phyloP scores from a whole-genome alignment of 768 basidiomycete species.

The Hypholoma sublateritium region DNA sequence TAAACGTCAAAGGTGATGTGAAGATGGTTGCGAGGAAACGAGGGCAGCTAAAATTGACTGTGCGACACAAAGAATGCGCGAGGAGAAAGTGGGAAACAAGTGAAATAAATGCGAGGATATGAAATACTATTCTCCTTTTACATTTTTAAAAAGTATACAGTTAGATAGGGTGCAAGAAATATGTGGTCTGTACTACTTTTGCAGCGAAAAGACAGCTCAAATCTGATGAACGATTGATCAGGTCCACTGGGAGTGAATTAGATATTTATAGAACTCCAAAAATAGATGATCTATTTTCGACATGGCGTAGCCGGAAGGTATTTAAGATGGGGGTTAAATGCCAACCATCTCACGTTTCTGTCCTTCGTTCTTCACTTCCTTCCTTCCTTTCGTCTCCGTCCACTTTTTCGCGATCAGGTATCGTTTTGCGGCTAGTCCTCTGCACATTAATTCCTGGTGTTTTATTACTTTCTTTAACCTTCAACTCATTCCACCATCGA shows the following conservation, averaged over 20 bases:
- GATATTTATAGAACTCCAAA: slow-evolving; percentile 14
- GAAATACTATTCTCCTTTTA: neutral
- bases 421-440: slow-evolving; percentile 30
- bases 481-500: slow-evolving; percentile 12
- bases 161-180: too few species aligned
- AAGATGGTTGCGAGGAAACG: slow-evolving; percentile 19
- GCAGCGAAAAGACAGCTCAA: too few species aligned
- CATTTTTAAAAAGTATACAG: too few species aligned
- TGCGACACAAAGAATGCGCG: neutral
- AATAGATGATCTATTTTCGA: slow-evolving; percentile 7
- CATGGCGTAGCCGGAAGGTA: neutral
- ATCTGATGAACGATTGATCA: neutral
- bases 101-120: neutral
- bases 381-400: slow-evolving; percentile 15
- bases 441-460: slow-evolving; percentile 19
- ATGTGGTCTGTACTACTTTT: too few species aligned
- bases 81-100: neutral
- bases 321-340: slow-evolving; percentile 2
- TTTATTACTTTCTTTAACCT: slow-evolving; percentile 20
- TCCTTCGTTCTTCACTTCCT: slow-evolving; percentile 19
- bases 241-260: neutral
- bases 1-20: slow-evolving; percentile 5
- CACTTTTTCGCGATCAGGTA: slow-evolving; percentile 25
- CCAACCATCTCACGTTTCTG: slow-evolving; percentile 17
- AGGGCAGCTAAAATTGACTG: slow-evolving; percentile 4